These are phyloP conservation scores for Chrysophaeum taylorii DNA, from an alignment of 352 stramenopile species.

Conservation along the genomic window DNA sequence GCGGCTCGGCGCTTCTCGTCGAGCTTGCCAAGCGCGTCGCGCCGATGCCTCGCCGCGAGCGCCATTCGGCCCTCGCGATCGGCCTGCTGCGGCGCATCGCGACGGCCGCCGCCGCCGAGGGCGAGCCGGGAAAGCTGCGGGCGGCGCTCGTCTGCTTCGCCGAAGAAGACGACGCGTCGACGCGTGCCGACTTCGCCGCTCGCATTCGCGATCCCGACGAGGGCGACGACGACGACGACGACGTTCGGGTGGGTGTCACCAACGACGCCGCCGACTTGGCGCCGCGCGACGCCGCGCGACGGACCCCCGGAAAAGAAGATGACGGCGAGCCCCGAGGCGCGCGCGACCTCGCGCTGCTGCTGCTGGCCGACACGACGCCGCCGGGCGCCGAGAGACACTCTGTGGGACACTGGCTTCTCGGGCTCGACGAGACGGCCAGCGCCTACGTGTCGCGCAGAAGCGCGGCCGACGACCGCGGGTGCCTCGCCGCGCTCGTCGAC, in stretches of 20 bases:
- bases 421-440: too few relatives aligned
- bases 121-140: too few relatives aligned
- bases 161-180: not conserved
- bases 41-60: not conserved
- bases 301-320: too few relatives aligned
- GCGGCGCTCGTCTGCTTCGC: not conserved
- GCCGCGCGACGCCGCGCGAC: too few relatives aligned
- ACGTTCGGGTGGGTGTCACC: not conserved
- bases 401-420: not conserved
- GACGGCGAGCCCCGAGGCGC: not conserved
- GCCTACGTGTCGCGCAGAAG: too few relatives aligned
- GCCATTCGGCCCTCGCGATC: not conserved
- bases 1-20: not conserved
- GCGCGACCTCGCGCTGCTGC: not conserved
- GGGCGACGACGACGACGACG: not conserved
- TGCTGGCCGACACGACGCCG: not conserved
- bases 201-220: not conserved
- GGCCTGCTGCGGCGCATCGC: not conserved
- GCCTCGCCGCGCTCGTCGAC: not conserved
- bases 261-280: not conserved
- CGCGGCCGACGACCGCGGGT: too few relatives aligned
- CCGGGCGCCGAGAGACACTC: not conserved
- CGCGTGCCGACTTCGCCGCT: not conserved
- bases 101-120: not conserved
- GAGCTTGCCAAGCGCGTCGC: not conserved